Evolutionary conservation across 108 stramenopile genomes (phyloP), one percentile per base, ranked within the genome.

Genomic region (Cyclotella sp.): DNA sequence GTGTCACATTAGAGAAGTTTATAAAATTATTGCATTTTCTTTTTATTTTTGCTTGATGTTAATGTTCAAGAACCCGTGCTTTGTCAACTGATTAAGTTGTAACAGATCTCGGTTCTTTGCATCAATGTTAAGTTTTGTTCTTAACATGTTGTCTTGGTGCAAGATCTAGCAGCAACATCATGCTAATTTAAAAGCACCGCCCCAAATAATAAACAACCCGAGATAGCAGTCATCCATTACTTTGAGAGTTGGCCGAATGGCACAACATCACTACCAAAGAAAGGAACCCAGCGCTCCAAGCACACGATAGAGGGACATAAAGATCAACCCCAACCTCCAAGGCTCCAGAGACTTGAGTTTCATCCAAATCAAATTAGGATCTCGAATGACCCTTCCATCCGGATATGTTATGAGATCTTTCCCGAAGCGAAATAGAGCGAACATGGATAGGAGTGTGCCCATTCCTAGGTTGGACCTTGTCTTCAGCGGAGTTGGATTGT

Each of bases 351-450:
- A 54, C 42, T 55, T 70, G 57, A 82, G 54, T 67, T 63, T 64
- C 34, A 64, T 52, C 34, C 70, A 26, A 53, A 82, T 66, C 39
- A 70, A 72, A 57, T 74, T 69, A 13, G 57, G 64, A 59, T 82
- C 81, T 30, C 68, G 15, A 42, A 75, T 65, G 12, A 75, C 28
- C 34, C 51, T 29, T 15, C 83, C 83, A 66, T 81, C 75, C 7
- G 79, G 79, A 49, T 68, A 42, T 28, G 68, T 64, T 11, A 70
- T 63, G 19, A 84, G 42, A 46, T 81, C 83, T 65, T 81, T 84
- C 10, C 77, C 79, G 24, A 77, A 72, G 14, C 79, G 61, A 81
- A 72, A 72, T 12, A 84, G 68, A 0, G 76, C 70, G 39, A 84
- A 80, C 39, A 81, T 49, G 11, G 83, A 84, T 42, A 84, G 59